These are phyloP conservation scores for Vaccinium macrocarpon DNA, from an alignment of 148 eudicot genomes.

Conservation along the genomic window DNA sequence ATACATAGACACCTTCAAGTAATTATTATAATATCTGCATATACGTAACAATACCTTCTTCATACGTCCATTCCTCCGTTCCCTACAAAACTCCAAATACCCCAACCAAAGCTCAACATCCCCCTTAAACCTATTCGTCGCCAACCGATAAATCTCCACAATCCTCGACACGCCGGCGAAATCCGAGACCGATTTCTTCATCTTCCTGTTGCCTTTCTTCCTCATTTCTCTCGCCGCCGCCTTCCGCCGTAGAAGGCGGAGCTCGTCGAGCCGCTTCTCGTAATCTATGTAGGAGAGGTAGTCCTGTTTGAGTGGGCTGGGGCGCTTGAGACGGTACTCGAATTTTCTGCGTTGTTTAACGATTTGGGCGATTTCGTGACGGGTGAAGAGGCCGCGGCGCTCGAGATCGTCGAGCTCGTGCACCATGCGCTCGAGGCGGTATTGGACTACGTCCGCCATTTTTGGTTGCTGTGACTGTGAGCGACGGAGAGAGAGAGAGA, in stretches of 20 bases:
- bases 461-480: not conserved
- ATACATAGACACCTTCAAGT: not conserved
- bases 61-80: conserved; percentile 60
- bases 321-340: conserved; percentile 73
- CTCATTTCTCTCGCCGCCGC: conserved; percentile 22
- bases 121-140: conserved; percentile 76
- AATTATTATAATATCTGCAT: too few species aligned
- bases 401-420: conserved; percentile 79
- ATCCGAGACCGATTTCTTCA: conserved; percentile 56
- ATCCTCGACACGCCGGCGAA: conserved; percentile 55
- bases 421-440: conserved; percentile 75
- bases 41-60: conserved; percentile 53
- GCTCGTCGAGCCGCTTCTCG: conserved; percentile 60
- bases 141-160: conserved; percentile 59
- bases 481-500: not conserved
- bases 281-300: conserved; percentile 64
- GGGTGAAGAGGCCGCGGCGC: conserved; percentile 59
- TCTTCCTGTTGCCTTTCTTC: conserved; percentile 33
- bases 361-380: conserved; percentile 54
- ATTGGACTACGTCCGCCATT: conserved; percentile 91
- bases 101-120: conserved; percentile 80
- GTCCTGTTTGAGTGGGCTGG: conserved; percentile 68
- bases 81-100: conserved; percentile 77
- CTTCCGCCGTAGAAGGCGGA: conserved; percentile 53
- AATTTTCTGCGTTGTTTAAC: conserved; percentile 67